phyloP scores from a whole-genome alignment of 768 basidiomycete genomes.

The Lentinula raphanica region DNA sequence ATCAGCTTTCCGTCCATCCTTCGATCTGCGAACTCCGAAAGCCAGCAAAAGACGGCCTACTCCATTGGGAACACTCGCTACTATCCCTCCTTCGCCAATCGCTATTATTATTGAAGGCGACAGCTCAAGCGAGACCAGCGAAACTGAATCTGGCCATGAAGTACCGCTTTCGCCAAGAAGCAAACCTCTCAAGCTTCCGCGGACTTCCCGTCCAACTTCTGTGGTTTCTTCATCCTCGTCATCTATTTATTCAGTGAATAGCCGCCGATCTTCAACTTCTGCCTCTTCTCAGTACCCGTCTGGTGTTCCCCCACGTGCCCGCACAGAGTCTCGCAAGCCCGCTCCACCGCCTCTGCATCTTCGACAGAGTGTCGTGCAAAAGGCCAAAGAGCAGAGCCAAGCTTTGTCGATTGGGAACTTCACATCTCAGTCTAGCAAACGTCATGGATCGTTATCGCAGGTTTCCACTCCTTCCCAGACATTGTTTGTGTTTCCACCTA shows the following conservation, averaged over 20 bases:
- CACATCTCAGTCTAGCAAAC: constrained; percentile 10
- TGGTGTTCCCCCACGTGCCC: constrained; percentile 27
- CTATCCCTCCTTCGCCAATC: constrained; percentile 71
- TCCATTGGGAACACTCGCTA: constrained; percentile 56
- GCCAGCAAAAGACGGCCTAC: constrained; percentile 58
- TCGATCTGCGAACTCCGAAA: constrained; percentile 32
- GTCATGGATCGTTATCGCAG: constrained; percentile 13
- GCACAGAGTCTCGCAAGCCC: constrained; percentile 51
- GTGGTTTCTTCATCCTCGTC: constrained; percentile 4
- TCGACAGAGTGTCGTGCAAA: constrained; percentile 30
- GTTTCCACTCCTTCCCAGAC: constrained; percentile 70
- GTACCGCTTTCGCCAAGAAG: background rate
- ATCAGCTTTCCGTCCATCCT: constrained; percentile 49
- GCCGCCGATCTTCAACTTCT: constrained; percentile 9
- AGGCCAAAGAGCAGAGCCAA: constrained; percentile 21
- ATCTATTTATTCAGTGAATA: constrained; percentile 5
- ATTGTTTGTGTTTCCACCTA: constrained; percentile 82
- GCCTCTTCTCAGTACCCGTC: constrained; percentile 13
- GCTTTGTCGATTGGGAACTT: constrained; percentile 20
- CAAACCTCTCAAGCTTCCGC: constrained; percentile 14
- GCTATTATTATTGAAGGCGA: constrained; percentile 38
- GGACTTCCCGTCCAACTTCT: background rate
- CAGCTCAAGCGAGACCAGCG: constrained; percentile 3
- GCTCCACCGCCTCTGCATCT: constrained; percentile 55
- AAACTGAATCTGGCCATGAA: background rate